A percentile compares a stretch with the other conserved stretches of the same genome.
phyloP scores from a whole-genome alignment of 1,284 basidiomycete genomes.

The Malassezia cuniculi region DNA sequence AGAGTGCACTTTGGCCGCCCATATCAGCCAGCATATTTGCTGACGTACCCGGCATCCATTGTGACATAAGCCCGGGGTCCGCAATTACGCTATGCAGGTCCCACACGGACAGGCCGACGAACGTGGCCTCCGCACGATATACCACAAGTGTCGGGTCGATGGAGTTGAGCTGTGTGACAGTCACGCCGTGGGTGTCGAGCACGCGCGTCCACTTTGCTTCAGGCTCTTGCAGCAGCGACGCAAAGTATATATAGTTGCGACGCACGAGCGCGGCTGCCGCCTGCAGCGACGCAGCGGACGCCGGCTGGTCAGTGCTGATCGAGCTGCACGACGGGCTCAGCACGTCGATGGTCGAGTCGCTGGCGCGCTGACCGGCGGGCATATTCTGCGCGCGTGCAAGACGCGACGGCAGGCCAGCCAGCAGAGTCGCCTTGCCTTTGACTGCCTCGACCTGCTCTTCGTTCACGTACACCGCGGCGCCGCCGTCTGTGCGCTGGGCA shows the following conservation, averaged over 20 bases:
- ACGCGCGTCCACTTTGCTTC: conserved; percentile 89
- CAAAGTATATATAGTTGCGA: conserved; percentile 91
- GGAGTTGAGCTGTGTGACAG: conserved; percentile 69
- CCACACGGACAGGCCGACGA: conserved; percentile 91
- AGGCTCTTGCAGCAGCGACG: conserved; percentile 88
- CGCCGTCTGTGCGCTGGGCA: conserved; percentile 26
- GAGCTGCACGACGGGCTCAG: conserved; percentile 41
- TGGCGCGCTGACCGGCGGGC: conserved; percentile 17
- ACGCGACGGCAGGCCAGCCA: not conserved
- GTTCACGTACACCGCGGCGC: not conserved
- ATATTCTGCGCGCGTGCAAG: not conserved
- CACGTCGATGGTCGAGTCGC: conserved; percentile 10
- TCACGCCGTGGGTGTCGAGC: conserved; percentile 73
- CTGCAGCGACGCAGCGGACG: conserved; percentile 50
- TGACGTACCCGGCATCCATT: conserved; percentile 84
- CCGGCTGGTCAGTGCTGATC: conserved; percentile 52
- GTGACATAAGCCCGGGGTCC: conserved; percentile 64
- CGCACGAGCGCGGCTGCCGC: conserved; percentile 71
- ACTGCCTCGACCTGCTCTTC: not conserved
- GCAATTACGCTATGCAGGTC: conserved; percentile 81
- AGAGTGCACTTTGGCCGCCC: conserved; percentile 58
- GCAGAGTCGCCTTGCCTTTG: not conserved
- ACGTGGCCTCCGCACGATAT: conserved; percentile 89
- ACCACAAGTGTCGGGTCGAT: conserved; percentile 95
- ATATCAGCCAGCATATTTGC: conserved; percentile 69